Evolutionary conservation across 768 basidiomycete species (phyloP).

Genomic region (Suillus variegatus): DNA sequence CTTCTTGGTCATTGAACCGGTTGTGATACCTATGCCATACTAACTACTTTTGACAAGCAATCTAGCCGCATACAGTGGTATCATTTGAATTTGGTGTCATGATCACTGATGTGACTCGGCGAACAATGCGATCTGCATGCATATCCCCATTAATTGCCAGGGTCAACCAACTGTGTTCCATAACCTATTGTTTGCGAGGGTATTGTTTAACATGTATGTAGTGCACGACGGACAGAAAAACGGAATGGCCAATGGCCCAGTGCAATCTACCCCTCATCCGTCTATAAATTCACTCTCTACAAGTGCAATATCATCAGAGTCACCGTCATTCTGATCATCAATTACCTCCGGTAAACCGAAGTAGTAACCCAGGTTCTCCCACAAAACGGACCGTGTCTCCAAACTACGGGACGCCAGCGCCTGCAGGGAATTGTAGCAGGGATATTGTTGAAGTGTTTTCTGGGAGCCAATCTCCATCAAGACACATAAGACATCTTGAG

Average conservation of each 20-base stretch:
- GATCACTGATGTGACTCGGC: too few relatives aligned
- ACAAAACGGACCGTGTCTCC: background rate
- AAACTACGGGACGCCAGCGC: background rate
- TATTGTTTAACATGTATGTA: background rate
- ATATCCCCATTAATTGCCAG: too few relatives aligned
- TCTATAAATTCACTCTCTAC: background rate
- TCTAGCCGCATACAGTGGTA: too few relatives aligned
- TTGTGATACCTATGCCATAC: background rate
- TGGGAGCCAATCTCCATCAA: background rate
- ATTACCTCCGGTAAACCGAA: background rate
- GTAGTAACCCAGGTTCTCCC: background rate
- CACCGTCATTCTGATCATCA: slow-evolving; percentile 2
- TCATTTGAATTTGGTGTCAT: too few relatives aligned
- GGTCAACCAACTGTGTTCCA: too few relatives aligned
- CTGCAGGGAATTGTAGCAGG: background rate
- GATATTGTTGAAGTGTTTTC: background rate
- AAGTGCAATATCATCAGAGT: slow-evolving; percentile 2
- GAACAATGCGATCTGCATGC: too few relatives aligned
- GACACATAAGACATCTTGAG: slow-evolving; percentile 2
- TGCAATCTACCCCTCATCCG: background rate
- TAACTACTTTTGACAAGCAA: background rate
- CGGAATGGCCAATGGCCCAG: background rate
- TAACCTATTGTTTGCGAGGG: background rate
- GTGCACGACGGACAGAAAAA: background rate
- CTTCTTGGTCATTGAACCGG: background rate